Percentiles rank a stretch among this genome's conserved stretches.
Conservation (phyloP, 805 yeast species). For the Teunomyces lycoperdinae region DNA sequence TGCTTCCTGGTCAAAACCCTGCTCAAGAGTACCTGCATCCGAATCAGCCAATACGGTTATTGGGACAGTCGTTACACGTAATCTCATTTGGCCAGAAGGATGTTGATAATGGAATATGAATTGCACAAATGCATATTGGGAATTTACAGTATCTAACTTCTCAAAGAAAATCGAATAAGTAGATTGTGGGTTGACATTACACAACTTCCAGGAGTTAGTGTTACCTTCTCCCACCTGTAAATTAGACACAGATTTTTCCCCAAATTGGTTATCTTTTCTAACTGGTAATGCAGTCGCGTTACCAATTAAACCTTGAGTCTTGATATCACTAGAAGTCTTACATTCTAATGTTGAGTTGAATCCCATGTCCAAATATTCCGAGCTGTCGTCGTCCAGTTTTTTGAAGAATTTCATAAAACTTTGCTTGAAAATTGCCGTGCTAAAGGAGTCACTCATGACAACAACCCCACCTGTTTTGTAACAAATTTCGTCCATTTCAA, state of each 20-base stretch:
- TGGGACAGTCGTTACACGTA: conserved; percentile 60
- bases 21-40: conserved; percentile 40
- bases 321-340: conserved; percentile 47
- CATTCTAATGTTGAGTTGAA: conserved; percentile 60
- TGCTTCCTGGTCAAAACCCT: conserved; percentile 66
- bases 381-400: conserved; percentile 26
- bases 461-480: conserved; percentile 61
- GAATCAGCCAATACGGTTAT: conserved; percentile 41
- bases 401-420: conserved; percentile 54
- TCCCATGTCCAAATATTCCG: conserved; percentile 45
- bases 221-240: conserved; percentile 45
- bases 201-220: conserved; percentile 60
- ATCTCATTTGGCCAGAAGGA: conserved; percentile 52
- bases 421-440: conserved; percentile 66
- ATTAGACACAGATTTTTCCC: conserved; percentile 28
- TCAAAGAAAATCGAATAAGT: conserved; percentile 61
- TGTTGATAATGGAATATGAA: conserved; percentile 63
- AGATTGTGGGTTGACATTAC: conserved; percentile 54
- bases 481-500: conserved; percentile 60
- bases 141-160: conserved; percentile 32
- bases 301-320: conserved; percentile 60
- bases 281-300: conserved; percentile 50
- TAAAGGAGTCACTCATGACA: conserved; percentile 62
- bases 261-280: conserved; percentile 22
- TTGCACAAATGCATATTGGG: conserved; percentile 41